Base-by-base conservation (phyloP, 306 rosid genomes). In the Spatholobus suberectus region DNA sequence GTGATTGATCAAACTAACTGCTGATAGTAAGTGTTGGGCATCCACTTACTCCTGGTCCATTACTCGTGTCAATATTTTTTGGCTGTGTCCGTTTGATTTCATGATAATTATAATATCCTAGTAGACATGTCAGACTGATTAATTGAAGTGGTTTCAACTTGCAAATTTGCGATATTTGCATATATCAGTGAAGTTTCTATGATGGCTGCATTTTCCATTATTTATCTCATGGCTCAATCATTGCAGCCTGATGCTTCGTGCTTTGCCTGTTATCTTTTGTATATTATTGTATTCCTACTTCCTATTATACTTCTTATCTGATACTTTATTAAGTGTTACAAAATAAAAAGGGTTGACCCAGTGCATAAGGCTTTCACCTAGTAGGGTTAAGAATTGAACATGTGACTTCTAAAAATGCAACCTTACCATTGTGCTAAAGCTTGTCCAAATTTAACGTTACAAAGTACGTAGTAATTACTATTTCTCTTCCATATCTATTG, bases 1-100 rank as follows among this genome's bases (percentile, higher is more conserved):
- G 14, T 82, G 88, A 82, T 49, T 24, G 73, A 65, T 72, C 41
- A 71, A 84, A 77, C 58, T 34, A 66, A 49, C 76, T 58, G 35
- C 43, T 65, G 74, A 71, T 77, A 55, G 69, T 81, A 63, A 46
- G 23, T 70, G 52, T 41, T 79, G 32, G 70, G 51, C 52, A 32
- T 69, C 59, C 58, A 41, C 32, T 21, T 37, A 23, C 55, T 38
- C 11, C 18, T 66, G 18, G 49, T 58, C 37, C 51, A 59, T 65
- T 59, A 27, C 18, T 14, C 3, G 24, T 57, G 55, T 82, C 41
- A 23, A 73, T 78, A 46, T 49, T 68, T n/a, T 82, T 23, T 82
- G 27, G 69, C 47, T 58, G 37, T 32, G 77, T 40, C n/a, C 5
- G 68, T 27, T 44, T 46, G n/a, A 24, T 34, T 37, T 35, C 15